Conservation (phyloP, 331 rosid genomes). For the Telfairia occidentalis region DNA sequence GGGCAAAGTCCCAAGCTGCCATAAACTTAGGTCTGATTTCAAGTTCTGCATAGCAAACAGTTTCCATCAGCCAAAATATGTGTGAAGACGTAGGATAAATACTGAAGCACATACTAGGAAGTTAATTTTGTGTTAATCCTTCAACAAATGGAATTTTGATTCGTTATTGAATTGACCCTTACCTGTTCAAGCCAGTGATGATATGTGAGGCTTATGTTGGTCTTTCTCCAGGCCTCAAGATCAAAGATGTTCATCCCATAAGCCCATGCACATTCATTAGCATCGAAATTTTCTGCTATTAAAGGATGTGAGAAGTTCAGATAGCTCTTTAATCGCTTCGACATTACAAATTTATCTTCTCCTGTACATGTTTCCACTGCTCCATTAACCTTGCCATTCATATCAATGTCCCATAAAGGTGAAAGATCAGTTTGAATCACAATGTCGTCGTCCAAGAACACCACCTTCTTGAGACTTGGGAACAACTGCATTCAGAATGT, state of each 20-base stretch:
- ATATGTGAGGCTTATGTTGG: slow-evolving; percentile 80
- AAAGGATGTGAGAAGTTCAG: slow-evolving; percentile 95
- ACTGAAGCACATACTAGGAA: background rate
- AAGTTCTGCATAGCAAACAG: slow-evolving; percentile 50
- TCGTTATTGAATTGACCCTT: background rate
- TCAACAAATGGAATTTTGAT: background rate
- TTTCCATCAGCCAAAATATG: background rate
- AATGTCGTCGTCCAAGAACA: slow-evolving; percentile 87
- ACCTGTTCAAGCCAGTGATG: slow-evolving; percentile 89
- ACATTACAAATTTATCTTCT: slow-evolving; percentile 89
- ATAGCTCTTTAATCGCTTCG: slow-evolving; percentile 79
- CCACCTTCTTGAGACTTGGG: slow-evolving; percentile 89
- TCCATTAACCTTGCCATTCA: slow-evolving; percentile 92
- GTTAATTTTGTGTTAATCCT: background rate
- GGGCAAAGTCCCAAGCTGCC: slow-evolving; percentile 98
- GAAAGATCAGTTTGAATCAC: slow-evolving; percentile 97
- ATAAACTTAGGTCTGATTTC: slow-evolving; percentile 88
- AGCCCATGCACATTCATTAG: slow-evolving; percentile 94
- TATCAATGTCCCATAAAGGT: slow-evolving; percentile 89
- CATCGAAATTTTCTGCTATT: slow-evolving; percentile 45
- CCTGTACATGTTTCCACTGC: slow-evolving; percentile 93
- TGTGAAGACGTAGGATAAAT: background rate
- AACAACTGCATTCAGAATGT: slow-evolving; percentile 45
- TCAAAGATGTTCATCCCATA: slow-evolving; percentile 98
- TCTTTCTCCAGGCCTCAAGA: slow-evolving; percentile 90